Evolutionary conservation across 2,329 filamentous ascomycete genomes (phyloP), one percentile per base, ranked within the genome.

Genomic region (Aspergillus viridinutans): DNA sequence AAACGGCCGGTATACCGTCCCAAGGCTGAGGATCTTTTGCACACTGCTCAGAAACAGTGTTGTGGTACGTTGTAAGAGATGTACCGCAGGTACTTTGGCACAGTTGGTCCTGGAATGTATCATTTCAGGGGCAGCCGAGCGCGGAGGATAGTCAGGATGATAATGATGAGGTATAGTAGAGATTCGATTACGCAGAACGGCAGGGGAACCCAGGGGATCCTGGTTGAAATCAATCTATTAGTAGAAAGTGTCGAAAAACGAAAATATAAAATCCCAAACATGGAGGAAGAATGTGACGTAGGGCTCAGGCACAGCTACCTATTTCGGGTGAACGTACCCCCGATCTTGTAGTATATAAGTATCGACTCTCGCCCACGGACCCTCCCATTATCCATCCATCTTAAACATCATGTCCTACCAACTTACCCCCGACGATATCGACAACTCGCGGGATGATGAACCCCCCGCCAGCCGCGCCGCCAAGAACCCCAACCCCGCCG

Each of bases 351-450:
- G 12, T 40, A 40, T 40, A 40, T 40, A 40, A 17, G 5, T 40
- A 40, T 40, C 12, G 10, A 4, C 6, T 14, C 17, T n/a, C 35
- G 10, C 35, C 35, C 35, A 40, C 26, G 0, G 7, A 28, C 40
- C 17, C 4, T 43, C n/a, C 17, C 40, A 40, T 40, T 3, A 14
- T 43, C 40, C 8, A n/a, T 20, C 17, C 4, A 14, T 40, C 35
- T 40, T 40, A 40, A 14, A 14, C 35, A 8, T 28, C 26, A 28
- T 28, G 26, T 38, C 26, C 28, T 53, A 53, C 40, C 51, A 48
- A 38, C 51, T 53, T n/a, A 53, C 51, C 17, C 26, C 5, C n/a
- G 38, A 53, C 21, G 38, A 53, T n/a, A 14, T 53, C 20, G 51
- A 53, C 40, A 26, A 23, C 23, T 14, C 28, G 6, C 21, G 6